These are phyloP conservation scores for Pulveroboletus sp. DNA, from an alignment of 768 basidiomycete genomes.

Conservation along the genomic window DNA sequence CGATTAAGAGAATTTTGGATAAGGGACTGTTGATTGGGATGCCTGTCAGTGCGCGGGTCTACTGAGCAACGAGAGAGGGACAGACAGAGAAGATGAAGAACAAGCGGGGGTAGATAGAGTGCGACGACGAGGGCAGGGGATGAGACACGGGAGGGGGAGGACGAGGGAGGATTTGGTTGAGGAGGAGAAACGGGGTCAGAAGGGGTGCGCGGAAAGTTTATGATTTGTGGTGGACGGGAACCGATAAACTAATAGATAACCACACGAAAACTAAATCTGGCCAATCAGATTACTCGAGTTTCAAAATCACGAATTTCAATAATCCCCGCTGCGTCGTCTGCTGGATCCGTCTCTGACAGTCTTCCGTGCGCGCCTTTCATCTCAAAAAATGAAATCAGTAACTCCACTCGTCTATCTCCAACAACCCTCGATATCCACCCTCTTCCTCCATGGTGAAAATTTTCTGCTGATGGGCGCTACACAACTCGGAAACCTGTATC, in stretches of 20 bases:
- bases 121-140: background rate
- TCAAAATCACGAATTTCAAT: constrained; percentile 20
- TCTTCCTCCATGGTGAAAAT: constrained; percentile 22
- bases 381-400: background rate
- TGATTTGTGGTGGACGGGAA: constrained; percentile 35
- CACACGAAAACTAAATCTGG: constrained; percentile 26
- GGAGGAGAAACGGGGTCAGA: constrained; percentile 26
- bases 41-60: constrained; percentile 6
- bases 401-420: background rate
- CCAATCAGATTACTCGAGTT: constrained; percentile 35
- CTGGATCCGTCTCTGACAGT: constrained; percentile 1
- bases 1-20: constrained; percentile 27
- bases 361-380: background rate
- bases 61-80: background rate
- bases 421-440: background rate
- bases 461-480: constrained; percentile 27
- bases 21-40: constrained; percentile 14
- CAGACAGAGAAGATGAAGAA: background rate
- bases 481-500: constrained; percentile 26
- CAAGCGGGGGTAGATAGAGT: background rate
- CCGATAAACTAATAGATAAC: constrained; percentile 38
- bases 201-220: constrained; percentile 26
- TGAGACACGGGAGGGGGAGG: background rate
- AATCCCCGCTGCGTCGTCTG: constrained; percentile 8
- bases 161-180: constrained; percentile 11